Evolutionary conservation across 768 basidiomycete species (phyloP), one percentile per base, ranked within the genome.

Genomic region (Cystobasidiopsis lactophilus): DNA sequence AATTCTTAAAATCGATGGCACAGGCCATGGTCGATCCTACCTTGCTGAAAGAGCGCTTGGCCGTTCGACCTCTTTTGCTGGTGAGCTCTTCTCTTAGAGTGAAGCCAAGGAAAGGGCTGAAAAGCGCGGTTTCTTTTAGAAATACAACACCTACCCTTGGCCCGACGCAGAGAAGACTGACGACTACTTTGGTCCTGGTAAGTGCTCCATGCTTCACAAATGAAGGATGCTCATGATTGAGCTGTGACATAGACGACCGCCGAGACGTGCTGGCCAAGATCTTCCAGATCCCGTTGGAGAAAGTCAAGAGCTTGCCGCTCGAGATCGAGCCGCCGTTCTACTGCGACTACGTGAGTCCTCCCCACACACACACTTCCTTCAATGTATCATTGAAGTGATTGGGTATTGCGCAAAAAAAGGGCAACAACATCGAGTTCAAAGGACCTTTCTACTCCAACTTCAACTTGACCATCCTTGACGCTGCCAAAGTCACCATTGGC

Each of bases 261-360:
- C 44, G 52, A 52, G 13, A 23, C 10, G 21, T 51, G 18, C 54
- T 55, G 24, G 54, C 38, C 10, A 31, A 55, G 30, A 37, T 55
- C 2, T 55, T 55, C 41, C 5, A 35, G 3, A 11, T 55, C n/a
- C 14, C 54, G 19, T 21, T 44, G n/a, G 54, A 38, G 30, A 35
- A 50, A 29, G 40, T 51, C 21, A 45, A 44, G 40, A 47, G 38
- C 23, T 23, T 46, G 24, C 18, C 13, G 2, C 38, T 53, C 2
- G 40, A 49, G 16, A 49, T 57, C 19, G 56, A 57, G 47, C 56
- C 56, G 18, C 56, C 52, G 1, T 57, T 57, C 47, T 50, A 18
- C 26, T 57, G 56, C 48, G 48, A n/a, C n/a, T n/a, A n/a, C n/a
- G n/a, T n/a, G n/a, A n/a, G n/a, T 48, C 46, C 49, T 48, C 26